A percentile compares a stretch with the other conserved stretches of the same genome.
Conservation (phyloP, 495 filamentous ascomycete species). For the Aspergillus diversus region DNA sequence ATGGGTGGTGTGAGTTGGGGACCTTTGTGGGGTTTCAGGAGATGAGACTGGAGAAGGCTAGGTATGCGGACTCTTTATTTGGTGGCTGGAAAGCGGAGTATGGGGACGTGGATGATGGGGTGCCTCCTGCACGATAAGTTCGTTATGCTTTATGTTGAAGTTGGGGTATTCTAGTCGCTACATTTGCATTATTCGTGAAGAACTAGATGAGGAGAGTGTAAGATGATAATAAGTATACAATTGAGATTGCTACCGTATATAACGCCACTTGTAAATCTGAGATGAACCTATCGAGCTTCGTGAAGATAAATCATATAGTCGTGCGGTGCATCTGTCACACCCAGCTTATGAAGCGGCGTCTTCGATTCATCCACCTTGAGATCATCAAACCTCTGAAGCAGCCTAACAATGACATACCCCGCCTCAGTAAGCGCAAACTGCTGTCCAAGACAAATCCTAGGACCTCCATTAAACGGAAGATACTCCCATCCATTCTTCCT, state of each 20-base stretch:
- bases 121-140: constrained; percentile 9
- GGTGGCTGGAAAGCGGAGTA: constrained; percentile 25
- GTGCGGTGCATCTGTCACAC: background rate
- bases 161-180: too few relatives aligned
- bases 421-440: constrained; percentile 71
- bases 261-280: too few relatives aligned
- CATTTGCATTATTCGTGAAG: too few relatives aligned
- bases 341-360: background rate
- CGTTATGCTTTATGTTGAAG: too few relatives aligned
- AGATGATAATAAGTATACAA: too few relatives aligned
- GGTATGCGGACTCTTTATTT: constrained; percentile 57
- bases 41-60: constrained; percentile 45
- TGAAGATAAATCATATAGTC: background rate
- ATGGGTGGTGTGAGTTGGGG: constrained; percentile 66
- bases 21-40: constrained; percentile 58
- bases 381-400: constrained; percentile 61
- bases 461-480: constrained; percentile 75
- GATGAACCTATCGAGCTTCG: too few relatives aligned
- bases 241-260: too few relatives aligned
- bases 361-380: constrained; percentile 23
- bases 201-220: too few relatives aligned
- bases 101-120: constrained; percentile 27
- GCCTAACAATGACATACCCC: constrained; percentile 61
- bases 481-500: constrained; percentile 57
- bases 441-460: constrained; percentile 79